These are phyloP conservation scores for Neurospora tetraspora DNA, from an alignment of 495 filamentous ascomycete genomes.

Conservation along the genomic window DNA sequence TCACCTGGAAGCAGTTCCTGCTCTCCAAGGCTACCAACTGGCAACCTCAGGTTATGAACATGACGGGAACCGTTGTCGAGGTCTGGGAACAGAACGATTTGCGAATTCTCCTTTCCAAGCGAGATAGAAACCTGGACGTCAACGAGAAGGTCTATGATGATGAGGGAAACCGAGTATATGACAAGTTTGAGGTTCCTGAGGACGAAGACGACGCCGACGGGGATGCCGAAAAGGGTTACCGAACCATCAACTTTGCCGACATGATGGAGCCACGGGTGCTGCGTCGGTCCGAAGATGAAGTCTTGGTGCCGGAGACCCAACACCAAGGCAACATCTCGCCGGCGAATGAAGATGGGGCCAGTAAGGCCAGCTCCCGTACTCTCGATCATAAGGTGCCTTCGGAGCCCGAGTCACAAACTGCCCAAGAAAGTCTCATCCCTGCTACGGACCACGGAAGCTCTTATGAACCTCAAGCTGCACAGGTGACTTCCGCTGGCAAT, in stretches of 20 bases:
- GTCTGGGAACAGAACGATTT: constrained; percentile 37
- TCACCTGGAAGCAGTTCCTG: constrained; percentile 70
- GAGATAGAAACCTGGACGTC: constrained; percentile 50
- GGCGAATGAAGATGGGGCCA: not conserved
- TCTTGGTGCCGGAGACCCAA: not conserved
- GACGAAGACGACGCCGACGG: constrained; percentile 28
- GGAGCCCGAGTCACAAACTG: not conserved
- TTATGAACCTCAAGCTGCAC: not conserved
- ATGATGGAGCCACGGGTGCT: constrained; percentile 37
- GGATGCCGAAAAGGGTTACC: constrained; percentile 21
- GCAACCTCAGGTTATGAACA: constrained; percentile 61
- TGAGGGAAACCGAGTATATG: constrained; percentile 33
- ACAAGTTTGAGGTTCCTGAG: constrained; percentile 36
- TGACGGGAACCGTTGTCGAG: constrained; percentile 52
- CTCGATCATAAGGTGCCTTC: constrained; percentile 8
- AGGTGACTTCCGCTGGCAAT: not conserved
- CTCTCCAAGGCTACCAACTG: constrained; percentile 67
- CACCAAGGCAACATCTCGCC: not conserved
- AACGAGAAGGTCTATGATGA: constrained; percentile 37
- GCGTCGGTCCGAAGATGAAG: constrained; percentile 9
- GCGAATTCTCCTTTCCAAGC: constrained; percentile 54
- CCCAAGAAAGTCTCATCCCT: constrained; percentile 11
- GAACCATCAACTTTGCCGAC: constrained; percentile 26
- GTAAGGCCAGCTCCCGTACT: constrained; percentile 1
- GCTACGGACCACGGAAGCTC: constrained; percentile 4